A percentile compares a stretch with the other conserved stretches of the same genome.
phyloP scores from a whole-genome alignment of 140 eudicot species.

The Ambrosia hybrid region DNA sequence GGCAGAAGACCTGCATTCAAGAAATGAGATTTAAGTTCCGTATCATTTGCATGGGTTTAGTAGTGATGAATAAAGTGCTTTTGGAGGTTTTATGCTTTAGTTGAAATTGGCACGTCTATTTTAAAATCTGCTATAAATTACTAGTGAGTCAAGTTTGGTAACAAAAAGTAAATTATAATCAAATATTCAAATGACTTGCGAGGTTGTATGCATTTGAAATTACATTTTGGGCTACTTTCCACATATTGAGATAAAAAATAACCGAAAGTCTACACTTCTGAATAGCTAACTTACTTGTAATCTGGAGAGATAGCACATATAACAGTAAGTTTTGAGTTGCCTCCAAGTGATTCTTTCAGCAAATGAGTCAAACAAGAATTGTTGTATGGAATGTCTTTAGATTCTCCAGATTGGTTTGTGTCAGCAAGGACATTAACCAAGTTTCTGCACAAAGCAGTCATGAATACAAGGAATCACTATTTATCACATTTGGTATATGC shows the following conservation, averaged over 20 bases:
- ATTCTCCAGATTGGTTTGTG: constrained; percentile 46
- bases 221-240: neutral
- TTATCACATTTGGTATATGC: neutral
- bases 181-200: no score
- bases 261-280: neutral
- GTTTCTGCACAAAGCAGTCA: constrained; percentile 50
- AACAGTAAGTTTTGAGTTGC: constrained; percentile 89
- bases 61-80: neutral
- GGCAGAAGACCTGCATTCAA: constrained; percentile 50
- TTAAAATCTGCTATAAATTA: neutral
- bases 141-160: neutral
- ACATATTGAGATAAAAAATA: neutral
- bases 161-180: no score
- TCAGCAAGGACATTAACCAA: constrained; percentile 80
- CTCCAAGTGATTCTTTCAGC: constrained; percentile 88
- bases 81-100: neutral
- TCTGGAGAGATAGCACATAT: constrained; percentile 86
- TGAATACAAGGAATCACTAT: neutral
- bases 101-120: neutral
- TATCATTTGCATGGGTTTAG: neutral
- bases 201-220: no score
- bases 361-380: constrained; percentile 79
- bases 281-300: constrained; percentile 48
- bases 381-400: constrained; percentile 54
- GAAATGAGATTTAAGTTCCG: neutral